A percentile compares a stretch with the other conserved stretches of the same genome.
Evolutionary conservation across 257 asterid genomes (phyloP).

Genomic region (Penstemon davidsonii): DNA sequence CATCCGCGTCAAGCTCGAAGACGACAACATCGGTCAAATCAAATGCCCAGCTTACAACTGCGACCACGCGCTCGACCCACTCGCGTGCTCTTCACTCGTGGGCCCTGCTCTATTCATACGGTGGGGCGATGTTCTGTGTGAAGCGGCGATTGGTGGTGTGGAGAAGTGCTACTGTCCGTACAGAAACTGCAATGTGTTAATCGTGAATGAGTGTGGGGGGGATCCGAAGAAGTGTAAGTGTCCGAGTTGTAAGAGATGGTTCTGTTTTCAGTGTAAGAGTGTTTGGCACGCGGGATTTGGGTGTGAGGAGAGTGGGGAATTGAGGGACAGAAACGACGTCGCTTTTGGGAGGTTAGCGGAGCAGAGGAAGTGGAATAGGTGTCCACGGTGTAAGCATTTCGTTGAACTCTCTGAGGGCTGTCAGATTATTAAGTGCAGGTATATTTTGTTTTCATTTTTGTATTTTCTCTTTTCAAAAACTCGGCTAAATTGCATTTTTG

Average conservation of each 20-base stretch:
- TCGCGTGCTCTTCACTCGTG: conserved; percentile 41
- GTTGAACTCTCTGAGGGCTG: conserved; percentile 60
- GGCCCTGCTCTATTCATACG: conserved; percentile 42
- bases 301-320: conserved; percentile 48
- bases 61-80: conserved; percentile 53
- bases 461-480: too few species aligned
- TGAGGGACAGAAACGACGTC: conserved; percentile 45
- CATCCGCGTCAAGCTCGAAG: conserved; percentile 63
- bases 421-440: conserved; percentile 55
- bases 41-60: conserved; percentile 64
- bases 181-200: conserved; percentile 48
- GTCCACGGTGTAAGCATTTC: conserved; percentile 32
- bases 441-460: too few species aligned
- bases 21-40: conserved; percentile 47
- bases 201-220: conserved; percentile 72
- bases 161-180: conserved; percentile 58
- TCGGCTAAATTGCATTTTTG: too few species aligned
- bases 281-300: conserved; percentile 59
- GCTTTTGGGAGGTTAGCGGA: conserved; percentile 56
- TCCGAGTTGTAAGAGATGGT: conserved; percentile 39
- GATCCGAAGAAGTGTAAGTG: conserved; percentile 45
- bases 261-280: conserved; percentile 43
- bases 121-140: conserved; percentile 76
- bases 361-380: conserved; percentile 47
- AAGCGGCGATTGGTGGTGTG: conserved; percentile 39